Evolutionary conservation across 2,329 filamentous ascomycete species (phyloP).

Genomic region (Pseudogymnoascus pannorum): DNA sequence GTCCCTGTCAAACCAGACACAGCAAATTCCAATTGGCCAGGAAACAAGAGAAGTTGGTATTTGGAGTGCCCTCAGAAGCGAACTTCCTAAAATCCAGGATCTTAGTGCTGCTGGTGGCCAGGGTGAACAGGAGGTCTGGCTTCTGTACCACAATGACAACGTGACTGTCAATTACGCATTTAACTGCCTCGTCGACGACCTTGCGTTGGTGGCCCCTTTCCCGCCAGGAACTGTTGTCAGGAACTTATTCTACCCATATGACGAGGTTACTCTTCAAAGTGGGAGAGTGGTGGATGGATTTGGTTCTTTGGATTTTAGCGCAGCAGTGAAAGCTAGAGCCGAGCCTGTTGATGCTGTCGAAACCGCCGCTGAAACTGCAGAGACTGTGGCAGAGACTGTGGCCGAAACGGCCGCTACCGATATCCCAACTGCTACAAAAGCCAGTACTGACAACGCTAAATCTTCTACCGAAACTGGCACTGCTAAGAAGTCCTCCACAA

Average conservation of each 20-base stretch:
- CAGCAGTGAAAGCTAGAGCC: constrained; percentile 20
- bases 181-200: constrained; percentile 41
- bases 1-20: constrained; percentile 49
- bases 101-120: constrained; percentile 41
- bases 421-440: background rate
- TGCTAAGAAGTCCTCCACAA: constrained; percentile 1
- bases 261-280: constrained; percentile 40
- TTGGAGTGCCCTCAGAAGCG: constrained; percentile 50
- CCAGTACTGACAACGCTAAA: background rate
- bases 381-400: background rate
- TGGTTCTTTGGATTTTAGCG: background rate
- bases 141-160: constrained; percentile 38
- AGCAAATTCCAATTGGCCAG: constrained; percentile 43
- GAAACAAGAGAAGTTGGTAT: constrained; percentile 49
- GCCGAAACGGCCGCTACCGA: background rate
- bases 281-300: background rate
- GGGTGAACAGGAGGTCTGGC: constrained; percentile 36
- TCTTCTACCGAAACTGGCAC: background rate
- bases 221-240: constrained; percentile 45
- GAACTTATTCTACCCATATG: constrained; percentile 54
- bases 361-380: background rate
- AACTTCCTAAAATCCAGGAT: constrained; percentile 39
- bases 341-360: background rate
- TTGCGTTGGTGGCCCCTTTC: constrained; percentile 47
- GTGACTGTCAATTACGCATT: constrained; percentile 44